A percentile compares a stretch with the other conserved stretches of the same genome.
phyloP scores from a whole-genome alignment of 225 moss, liverwort and hornwort species.

The Bryum argenteum region DNA sequence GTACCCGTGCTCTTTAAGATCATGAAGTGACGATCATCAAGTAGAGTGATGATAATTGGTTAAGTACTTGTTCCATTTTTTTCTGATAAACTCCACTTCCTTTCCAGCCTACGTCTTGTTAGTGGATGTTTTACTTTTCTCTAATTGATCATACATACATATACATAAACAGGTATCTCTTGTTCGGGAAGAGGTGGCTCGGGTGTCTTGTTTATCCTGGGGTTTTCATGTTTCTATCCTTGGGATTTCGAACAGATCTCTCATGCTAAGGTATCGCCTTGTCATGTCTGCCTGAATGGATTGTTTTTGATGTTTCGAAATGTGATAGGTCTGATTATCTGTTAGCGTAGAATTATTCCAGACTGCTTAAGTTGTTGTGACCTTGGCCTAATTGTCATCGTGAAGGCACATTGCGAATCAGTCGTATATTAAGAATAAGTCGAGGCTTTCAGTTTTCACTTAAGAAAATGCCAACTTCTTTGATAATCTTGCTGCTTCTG shows the following conservation, averaged over 20 bases:
- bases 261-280: slow-evolving; percentile 74
- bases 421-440: not conserved
- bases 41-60: not conserved
- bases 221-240: slow-evolving; percentile 47
- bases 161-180: too few relatives aligned
- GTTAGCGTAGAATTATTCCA: not conserved
- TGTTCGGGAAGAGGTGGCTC: too few relatives aligned
- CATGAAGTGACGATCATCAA: not conserved
- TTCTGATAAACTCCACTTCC: not conserved
- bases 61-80: not conserved
- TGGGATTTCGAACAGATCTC: slow-evolving; percentile 92
- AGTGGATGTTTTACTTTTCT: too few relatives aligned
- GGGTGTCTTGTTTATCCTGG: too few relatives aligned
- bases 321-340: not conserved
- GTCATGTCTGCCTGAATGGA: not conserved
- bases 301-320: not conserved
- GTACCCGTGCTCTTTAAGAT: not conserved
- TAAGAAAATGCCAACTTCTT: not conserved
- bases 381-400: too few relatives aligned
- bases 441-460: not conserved
- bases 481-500: not conserved
- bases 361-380: not conserved
- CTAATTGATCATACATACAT: too few relatives aligned
- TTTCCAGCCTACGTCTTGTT: too few relatives aligned
- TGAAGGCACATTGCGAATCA: not conserved